Base-by-base conservation (phyloP, 2,329 filamentous ascomycete species). In the Sphaerostilbella broomeana region DNA sequence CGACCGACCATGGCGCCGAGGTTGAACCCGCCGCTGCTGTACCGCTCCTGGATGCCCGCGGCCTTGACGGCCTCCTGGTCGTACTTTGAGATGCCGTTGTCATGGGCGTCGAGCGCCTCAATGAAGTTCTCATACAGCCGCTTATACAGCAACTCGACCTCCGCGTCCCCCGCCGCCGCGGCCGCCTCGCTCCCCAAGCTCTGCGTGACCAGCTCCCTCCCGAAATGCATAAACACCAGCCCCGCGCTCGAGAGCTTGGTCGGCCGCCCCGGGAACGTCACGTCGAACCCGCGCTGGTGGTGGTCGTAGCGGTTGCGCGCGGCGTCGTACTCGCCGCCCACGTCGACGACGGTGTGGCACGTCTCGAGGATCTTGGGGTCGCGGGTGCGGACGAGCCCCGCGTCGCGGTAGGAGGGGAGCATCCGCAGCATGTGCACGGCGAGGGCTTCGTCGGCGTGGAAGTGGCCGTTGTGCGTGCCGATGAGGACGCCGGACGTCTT, bases 391-490 rank as follows among this genome's bases (percentile, higher is more conserved):
- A 95, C 72, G 29, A 98, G 82, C 29, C 72, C 61, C 18, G 87
- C 81, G 51, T 74, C 67, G 40, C 72, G 62, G 70, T 97, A 98
- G 43, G 81, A 68, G 16, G 92, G 90, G 13, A 97, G 83, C 42
- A 84, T 77, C 49, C 88, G 87, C 52, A 98, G 84, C 73, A 98
- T 87, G 72, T 94, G 88, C 49, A 98, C 89, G 43, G 92, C 92
- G 29, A 98, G 79, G 45, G 92, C 90, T 70, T 98, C 92, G 64
- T 98, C 92, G 61, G 92, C 92, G 70, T 98, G 92, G 75, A 98
- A 98, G 72, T 95, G 88, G 52, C 92, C 92, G 68, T 84, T 95
- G 76, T 98, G 92, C 20, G 92, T 98, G 58, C 89, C 92, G 60
- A 95, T 94, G 52, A 79, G 66, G 48, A 83, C 67, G 40, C 56